Percentiles rank a stretch among this genome's conserved stretches.
Conservation (phyloP, 805 yeast species). For the Brettanomyces bruxellensis region DNA sequence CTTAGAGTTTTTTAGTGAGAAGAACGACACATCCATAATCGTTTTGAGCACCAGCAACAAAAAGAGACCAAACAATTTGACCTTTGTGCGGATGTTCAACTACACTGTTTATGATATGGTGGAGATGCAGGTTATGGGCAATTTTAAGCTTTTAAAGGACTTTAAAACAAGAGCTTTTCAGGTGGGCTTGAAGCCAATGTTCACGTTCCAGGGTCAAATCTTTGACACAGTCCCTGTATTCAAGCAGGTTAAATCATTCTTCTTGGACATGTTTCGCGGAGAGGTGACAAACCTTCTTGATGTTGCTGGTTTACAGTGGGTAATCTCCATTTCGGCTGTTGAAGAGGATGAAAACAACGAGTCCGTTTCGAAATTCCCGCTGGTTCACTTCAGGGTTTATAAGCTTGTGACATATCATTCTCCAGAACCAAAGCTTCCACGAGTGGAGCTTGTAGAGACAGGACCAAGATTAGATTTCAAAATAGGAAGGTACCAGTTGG, state of each 20-base stretch:
- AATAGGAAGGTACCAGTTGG: conserved; percentile 75
- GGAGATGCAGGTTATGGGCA: conserved; percentile 66
- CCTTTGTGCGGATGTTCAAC: conserved; percentile 84
- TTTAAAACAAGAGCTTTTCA: conserved; percentile 75
- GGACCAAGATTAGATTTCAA: conserved; percentile 94
- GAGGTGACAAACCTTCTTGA: conserved; percentile 76
- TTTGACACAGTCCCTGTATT: conserved; percentile 85
- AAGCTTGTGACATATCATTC: conserved; percentile 71
- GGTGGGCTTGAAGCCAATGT: conserved; percentile 90
- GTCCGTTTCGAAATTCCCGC: conserved; percentile 52
- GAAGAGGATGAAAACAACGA: conserved; percentile 60
- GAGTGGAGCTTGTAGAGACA: conserved; percentile 89
- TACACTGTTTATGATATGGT: conserved; percentile 89
- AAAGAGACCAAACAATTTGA: conserved; percentile 86
- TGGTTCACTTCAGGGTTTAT: conserved; percentile 85
- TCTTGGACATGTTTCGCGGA: conserved; percentile 86
- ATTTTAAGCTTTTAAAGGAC: conserved; percentile 66
- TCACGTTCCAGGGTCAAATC: conserved; percentile 83
- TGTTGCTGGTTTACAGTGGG: conserved; percentile 90
- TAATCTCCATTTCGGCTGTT: conserved; percentile 71
- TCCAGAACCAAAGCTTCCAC: conserved; percentile 75
- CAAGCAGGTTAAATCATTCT: conserved; percentile 77
- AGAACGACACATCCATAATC: conserved; percentile 82
- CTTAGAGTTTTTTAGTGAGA: conserved; percentile 88
- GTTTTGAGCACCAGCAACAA: conserved; percentile 76